phyloP scores from a whole-genome alignment of 1,284 basidiomycete species.

The Puccinia triticina region DNA sequence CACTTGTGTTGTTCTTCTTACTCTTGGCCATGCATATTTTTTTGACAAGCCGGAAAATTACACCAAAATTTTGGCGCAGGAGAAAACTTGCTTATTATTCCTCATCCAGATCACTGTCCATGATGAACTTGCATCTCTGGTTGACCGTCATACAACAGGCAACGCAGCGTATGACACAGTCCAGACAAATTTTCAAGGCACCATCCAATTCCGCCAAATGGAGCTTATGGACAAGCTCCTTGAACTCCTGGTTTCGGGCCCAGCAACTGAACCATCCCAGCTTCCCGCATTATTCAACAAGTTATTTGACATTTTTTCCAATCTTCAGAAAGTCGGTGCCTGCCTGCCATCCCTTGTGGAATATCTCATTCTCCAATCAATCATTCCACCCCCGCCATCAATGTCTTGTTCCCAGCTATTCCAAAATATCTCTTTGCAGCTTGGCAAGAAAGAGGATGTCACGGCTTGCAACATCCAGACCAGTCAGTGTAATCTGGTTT shows the following conservation, averaged over 20 bases:
- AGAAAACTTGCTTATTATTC: background rate
- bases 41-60: no score
- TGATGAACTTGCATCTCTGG: background rate
- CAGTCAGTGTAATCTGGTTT: background rate
- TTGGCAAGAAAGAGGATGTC: background rate
- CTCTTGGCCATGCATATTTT: no score
- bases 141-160: background rate
- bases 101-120: constrained; percentile 12
- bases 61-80: background rate
- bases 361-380: background rate
- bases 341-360: background rate
- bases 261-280: background rate
- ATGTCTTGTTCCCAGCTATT: constrained; percentile 7
- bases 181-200: background rate
- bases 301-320: background rate
- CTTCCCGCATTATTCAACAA: background rate
- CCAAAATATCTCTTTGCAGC: constrained; percentile 4
- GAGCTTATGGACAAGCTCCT: background rate
- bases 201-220: background rate
- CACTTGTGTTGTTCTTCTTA: no score
- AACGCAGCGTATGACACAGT: background rate
- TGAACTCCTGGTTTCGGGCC: background rate
- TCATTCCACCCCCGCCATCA: background rate
- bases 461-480: background rate
- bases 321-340: background rate